Conservation (phyloP, 2,329 filamentous ascomycete genomes). For the Xylaria sp. region DNA sequence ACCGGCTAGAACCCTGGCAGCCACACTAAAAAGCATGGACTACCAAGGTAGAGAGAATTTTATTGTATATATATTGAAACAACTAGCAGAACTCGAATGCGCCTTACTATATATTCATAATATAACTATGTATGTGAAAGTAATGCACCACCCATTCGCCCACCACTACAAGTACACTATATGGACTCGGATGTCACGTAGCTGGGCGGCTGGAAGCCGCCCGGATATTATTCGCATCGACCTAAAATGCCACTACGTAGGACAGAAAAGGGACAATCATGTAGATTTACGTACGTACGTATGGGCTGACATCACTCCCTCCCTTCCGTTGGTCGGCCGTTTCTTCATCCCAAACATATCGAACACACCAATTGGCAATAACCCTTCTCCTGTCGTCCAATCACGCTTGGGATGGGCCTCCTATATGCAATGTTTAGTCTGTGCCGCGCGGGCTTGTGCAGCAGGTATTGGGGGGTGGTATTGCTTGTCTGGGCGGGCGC, state of each 20-base stretch:
- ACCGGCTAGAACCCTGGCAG: no score
- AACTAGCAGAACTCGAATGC: no score
- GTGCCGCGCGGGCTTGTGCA: slow-evolving; percentile 5
- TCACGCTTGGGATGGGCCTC: background rate
- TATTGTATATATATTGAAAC: no score
- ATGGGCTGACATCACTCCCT: background rate
- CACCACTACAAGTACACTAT: no score
- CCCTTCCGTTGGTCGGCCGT: background rate
- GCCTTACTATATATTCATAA: no score
- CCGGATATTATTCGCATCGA: background rate
- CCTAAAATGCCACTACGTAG: background rate
- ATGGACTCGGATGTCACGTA: no score
- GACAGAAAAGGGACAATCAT: background rate
- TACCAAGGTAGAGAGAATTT: no score
- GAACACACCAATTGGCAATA: background rate
- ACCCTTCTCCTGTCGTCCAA: background rate
- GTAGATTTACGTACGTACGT: background rate
- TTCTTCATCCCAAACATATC: background rate
- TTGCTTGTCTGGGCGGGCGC: slow-evolving; percentile 1
- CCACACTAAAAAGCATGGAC: no score
- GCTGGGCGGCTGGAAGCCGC: no score
- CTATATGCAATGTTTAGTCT: background rate
- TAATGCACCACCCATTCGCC: no score
- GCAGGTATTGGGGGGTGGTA: background rate
- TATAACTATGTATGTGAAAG: no score